Base-by-base conservation (phyloP, 2,329 filamentous ascomycete species). In the Beauveria rudraprayagi region DNA sequence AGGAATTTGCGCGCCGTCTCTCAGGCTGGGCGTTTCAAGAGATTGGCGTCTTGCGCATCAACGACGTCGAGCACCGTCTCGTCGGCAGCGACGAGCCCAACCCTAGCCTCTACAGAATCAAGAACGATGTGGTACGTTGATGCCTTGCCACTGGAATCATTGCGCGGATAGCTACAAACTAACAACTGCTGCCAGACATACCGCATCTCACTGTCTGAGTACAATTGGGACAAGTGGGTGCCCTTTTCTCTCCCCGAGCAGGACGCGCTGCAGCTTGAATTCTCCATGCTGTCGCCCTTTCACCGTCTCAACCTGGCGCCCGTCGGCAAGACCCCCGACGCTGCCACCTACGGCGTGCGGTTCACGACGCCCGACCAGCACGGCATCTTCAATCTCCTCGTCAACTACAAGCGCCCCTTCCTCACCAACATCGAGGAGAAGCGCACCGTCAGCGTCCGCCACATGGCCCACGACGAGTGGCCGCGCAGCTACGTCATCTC, bases 211-310 rank as follows among this genome's bases (percentile, higher is more conserved):
- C 70, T 99, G 59, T 96, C 92, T 28, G 92, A 97, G 75, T 96
- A 91, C 74, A 76, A 77, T 55, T 86, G 85, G 77, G 85, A 90
- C 72, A 83, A 86, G 70, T 95, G 87, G 79, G 76, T 79, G 6
- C 89, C 92, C 51, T 97, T 92, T 76, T 79, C 78, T 46, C 79
- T 89, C 22, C 86, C 91, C 24, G 71, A 80, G 9, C 80, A 77
- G 64, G 94, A 99, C 72, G 81, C 80, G 30, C 72, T 99, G 40
- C 94, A 99, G 76, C 90, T 99, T 64, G 94, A 99, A 76, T 97
- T 97, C 80, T 92, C 87, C 78, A 99, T 97, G 94, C 88, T 99
- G 52, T 97, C 93, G 1, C 93, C 94, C 61, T 97, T 97, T 85
- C 89, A 97, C 78, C 92, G 94, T 47, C 82, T 97, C 40, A 80